Conservation (phyloP, 2,329 filamentous ascomycete species). For the Fusarium cyanostomum region DNA sequence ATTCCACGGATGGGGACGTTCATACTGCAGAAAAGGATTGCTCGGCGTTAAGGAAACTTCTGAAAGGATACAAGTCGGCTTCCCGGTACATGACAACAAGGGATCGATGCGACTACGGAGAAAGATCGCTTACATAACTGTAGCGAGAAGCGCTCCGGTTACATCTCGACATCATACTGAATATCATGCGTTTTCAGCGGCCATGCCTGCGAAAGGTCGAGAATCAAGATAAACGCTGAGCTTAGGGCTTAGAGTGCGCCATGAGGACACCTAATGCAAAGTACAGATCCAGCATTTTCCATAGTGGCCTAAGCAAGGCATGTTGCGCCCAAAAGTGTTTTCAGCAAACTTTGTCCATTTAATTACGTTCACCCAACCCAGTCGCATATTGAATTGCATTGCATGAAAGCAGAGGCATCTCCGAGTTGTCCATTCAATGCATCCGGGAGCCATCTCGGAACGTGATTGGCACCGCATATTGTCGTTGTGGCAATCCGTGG, state of each 20-base stretch:
- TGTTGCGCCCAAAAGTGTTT: not conserved
- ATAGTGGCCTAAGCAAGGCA: not conserved
- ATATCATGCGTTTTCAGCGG: not conserved
- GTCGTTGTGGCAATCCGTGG: slow-evolving; percentile 34
- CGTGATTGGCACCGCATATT: slow-evolving; percentile 25
- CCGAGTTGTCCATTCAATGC: slow-evolving; percentile 22
- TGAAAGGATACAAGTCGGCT: slow-evolving; percentile 12
- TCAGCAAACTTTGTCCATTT: not conserved
- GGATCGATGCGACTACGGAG: slow-evolving; percentile 8
- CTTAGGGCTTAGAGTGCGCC: not conserved
- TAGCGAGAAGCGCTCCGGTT: slow-evolving; percentile 1
- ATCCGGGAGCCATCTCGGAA: slow-evolving; percentile 9
- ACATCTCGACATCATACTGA: slow-evolving; percentile 4
- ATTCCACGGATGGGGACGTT: slow-evolving; percentile 15
- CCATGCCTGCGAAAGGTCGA: not conserved
- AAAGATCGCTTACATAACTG: not conserved
- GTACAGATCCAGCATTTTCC: not conserved
- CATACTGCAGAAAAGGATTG: slow-evolving; percentile 24
- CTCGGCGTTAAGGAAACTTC: slow-evolving; percentile 32
- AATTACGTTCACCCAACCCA: not conserved
- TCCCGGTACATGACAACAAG: slow-evolving; percentile 3
- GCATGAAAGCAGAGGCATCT: slow-evolving; percentile 4
- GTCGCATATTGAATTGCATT: slow-evolving; percentile 1
- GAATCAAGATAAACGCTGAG: not conserved
- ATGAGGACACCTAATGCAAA: not conserved